Evolutionary conservation across 169 alveolate species (phyloP).

Genomic region (Cystoisospora suis): DNA sequence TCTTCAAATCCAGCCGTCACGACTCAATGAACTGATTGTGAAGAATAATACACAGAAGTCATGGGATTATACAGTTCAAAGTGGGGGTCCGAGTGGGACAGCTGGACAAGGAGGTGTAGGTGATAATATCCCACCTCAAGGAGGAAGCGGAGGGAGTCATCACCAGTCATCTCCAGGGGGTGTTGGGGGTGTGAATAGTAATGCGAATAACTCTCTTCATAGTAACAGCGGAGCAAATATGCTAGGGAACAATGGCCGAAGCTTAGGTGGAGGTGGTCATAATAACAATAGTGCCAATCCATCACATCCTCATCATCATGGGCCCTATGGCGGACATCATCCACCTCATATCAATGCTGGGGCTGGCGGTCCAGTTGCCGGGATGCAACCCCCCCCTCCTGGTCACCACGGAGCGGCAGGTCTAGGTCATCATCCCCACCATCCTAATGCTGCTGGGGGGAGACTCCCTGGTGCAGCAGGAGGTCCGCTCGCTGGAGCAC

Average conservation of each 20-base stretch:
- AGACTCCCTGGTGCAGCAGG: conserved; percentile 9
- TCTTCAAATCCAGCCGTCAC: conserved; percentile 69
- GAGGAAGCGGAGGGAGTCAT: conserved; percentile 35
- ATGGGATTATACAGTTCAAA: conserved; percentile 71
- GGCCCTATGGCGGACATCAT: background rate
- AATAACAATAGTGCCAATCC: background rate
- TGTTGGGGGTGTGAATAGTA: conserved; percentile 20
- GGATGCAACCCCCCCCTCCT: conserved; percentile 41
- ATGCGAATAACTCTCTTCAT: too few relatives aligned
- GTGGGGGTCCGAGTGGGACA: conserved; percentile 26
- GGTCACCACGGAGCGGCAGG: background rate
- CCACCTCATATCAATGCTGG: background rate
- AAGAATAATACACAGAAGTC: conserved; percentile 68
- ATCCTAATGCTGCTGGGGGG: background rate
- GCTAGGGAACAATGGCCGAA: background rate
- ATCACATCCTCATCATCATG: conserved; percentile 19
- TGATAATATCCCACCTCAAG: conserved; percentile 36
- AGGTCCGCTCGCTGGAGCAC: background rate
- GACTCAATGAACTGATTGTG: conserved; percentile 69
- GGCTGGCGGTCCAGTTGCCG: conserved; percentile 6
- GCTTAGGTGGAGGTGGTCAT: background rate
- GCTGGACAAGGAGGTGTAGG: conserved; percentile 30
- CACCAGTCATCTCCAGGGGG: background rate
- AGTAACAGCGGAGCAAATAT: too few relatives aligned
- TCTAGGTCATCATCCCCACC: conserved; percentile 7